Base-by-base conservation (phyloP, 768 basidiomycete genomes). In the Polyporus arcularius region DNA sequence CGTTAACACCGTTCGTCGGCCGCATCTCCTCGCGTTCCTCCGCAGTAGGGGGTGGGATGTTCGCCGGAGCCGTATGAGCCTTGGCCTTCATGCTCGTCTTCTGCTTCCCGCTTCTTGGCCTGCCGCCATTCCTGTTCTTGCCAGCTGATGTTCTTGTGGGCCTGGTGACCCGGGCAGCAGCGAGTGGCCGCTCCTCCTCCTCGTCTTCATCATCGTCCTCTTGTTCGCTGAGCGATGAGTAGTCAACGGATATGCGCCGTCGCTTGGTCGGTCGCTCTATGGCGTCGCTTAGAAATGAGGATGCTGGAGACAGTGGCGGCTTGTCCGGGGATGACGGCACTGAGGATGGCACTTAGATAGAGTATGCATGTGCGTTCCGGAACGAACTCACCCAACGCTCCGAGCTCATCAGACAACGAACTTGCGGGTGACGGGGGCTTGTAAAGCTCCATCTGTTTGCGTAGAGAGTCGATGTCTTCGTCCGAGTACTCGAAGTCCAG, bases 401-500 rank as follows among this genome's bases (percentile, higher is more conserved):
- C 79, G 21, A 79, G 67, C 35, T 76, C 66, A 49, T 78, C 76
- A 35, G 77, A 76, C 28, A 77, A 72, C 31, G 84, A 81, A 54
- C 82, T 82, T 30, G 81, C 78, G 53, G 77, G 74, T 14, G 84
- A 81, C 18, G 50, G 57, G 77, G 83, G 81, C 26, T 79, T 77
- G 0, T 82, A 80, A 39, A 82, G 71, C 55, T 74, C 75, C 85
- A 93, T 88, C 73, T 90, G 89, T 66, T 85, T 84, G 61, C 88
- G 83, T 58, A 92, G 71, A 16, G 88, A 87, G 30, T 78, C 68
- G 46, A 94, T 85, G 63, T 87, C 85, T 18, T 85, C 85, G 72
- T 94, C 87, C 12, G 76, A 76, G 71, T 92, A 92, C 50, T 81
- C 79, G 66, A 95, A 95, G 74, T 94, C 89, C n/a, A 90, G 78